phyloP scores from a whole-genome alignment of 2,329 filamentous ascomycete genomes.

The Clonostachys rosea region DNA sequence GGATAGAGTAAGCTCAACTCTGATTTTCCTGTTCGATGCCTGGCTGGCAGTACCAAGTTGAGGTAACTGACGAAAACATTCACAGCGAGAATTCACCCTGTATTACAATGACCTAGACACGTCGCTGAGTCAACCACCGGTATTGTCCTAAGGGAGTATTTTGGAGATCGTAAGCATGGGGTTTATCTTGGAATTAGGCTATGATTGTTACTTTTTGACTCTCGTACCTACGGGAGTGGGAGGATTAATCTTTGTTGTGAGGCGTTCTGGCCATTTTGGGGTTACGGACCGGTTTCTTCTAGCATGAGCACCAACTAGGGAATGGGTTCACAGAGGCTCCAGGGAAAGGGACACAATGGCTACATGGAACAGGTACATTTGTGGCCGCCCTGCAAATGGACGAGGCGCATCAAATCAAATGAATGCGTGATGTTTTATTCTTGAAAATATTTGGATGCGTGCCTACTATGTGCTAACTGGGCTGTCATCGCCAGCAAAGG shows the following conservation, averaged over 20 bases:
- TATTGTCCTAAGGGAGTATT: slow-evolving; percentile 5
- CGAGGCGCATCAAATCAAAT: too few relatives aligned
- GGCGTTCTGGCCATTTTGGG: neutral
- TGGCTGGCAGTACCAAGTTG: neutral
- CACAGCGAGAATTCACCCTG: slow-evolving; percentile 54
- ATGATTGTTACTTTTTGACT: neutral
- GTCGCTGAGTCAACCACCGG: slow-evolving; percentile 24
- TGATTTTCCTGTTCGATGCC: neutral
- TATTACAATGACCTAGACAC: slow-evolving; percentile 60
- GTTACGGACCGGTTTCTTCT: neutral
- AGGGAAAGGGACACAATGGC: neutral
- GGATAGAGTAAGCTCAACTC: slow-evolving; percentile 48
- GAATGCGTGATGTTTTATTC: too few relatives aligned
- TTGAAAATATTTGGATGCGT: too few relatives aligned
- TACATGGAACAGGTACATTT: too few relatives aligned
- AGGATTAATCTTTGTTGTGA: neutral
- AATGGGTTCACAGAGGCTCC: neutral
- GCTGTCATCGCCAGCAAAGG: too few relatives aligned
- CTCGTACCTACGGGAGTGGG: neutral
- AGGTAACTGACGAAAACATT: neutral
- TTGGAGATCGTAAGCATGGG: neutral
- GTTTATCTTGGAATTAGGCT: neutral
- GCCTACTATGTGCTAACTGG: too few relatives aligned
- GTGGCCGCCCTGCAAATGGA: too few relatives aligned
- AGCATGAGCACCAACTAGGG: neutral